Evolutionary conservation across 371 early-diverging fungal genomes (phyloP), one percentile per base, ranked within the genome.

Genomic region (Mucor circinelloides): DNA sequence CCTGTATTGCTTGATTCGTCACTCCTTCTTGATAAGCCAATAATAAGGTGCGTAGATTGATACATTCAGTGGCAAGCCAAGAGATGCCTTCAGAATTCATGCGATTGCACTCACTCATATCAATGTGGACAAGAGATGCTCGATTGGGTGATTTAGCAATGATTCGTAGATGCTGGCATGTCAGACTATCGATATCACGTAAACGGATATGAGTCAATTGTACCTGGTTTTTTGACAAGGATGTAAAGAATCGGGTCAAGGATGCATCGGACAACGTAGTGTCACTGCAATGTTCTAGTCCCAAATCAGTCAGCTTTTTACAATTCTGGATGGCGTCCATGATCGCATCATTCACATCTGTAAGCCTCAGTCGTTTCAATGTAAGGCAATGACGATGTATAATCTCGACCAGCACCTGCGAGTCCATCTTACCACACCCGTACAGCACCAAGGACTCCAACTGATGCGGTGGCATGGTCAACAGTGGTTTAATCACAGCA

Each of bases 41-140:
- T 2, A 64, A 48, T 25, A 82, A 60, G 0, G 72, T 68, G 21
- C 67, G 65, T 2, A 82, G 38, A 7, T 61, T 54, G 7, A 62
- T 63, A 44, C 78, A 77, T 60, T 70, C 64, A 0, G 17, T 61
- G 12, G 82, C 75, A 10, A 82, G 46, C 15, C 69, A 69, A 9
- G 60, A 59, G 15, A 79, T 66, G 2, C 72, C 81, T 2, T 75
- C 62, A 2, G 74, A 30, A 10, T 46, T 44, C 13, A 82, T 67
- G 38, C 68, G 62, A 28, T 71, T 69, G 32, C 82, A 82, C 60
- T 82, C 82, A 38, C 74, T 77, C 69, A 82, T 72, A 62, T 82
- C 82, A 10, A 79, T 61, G 57, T 76, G 74, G 1, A 66, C 44
- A 36, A 79, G 68, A 1, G 75, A 68, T 19, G 40, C 13, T 10